Evolutionary conservation across 1,284 basidiomycete genomes (phyloP), one percentile per base, ranked within the genome.

Genomic region (Coniferiporia weirii): DNA sequence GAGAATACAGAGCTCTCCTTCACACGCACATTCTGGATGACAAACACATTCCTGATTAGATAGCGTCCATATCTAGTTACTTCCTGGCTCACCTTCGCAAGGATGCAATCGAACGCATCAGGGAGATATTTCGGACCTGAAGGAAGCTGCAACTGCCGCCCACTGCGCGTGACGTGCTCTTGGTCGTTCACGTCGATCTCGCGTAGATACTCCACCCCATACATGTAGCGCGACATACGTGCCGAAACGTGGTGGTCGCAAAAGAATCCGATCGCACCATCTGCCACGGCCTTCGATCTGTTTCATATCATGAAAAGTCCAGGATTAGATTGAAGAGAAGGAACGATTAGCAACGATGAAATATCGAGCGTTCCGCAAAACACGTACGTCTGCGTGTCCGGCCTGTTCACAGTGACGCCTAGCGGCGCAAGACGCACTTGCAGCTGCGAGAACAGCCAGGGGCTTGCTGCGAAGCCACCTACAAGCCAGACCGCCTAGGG

Each of bases 221-320:
- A 91, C 80, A 89, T 84, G 68, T 85, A 88, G 68, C 79, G 88
- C 46, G 85, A 85, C 73, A 89, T 82, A 44, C 88, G 80, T 36
- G 87, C 85, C 6, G 85, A 85, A 61, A 90, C 87, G 64, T 89
- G 85, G 62, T 90, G 88, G 67, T 91, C 88, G 64, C 85, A 87
- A 70, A 89, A 90, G 71, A 90, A 91, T 12, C 88, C 87, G 63
- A 90, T 82, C 1, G 87, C 87, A 17, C 88, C 88, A 64, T 91
- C 87, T 36, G 88, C 87, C 4, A 90, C 88, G 4, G 87, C 87
- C 70, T 90, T 90, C 17, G 88, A 89, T 20, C 87, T 89, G 63
- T 43, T 32, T 34, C 10, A 20, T 15, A 17, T 1, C 7, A 34
- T 53, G 12, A 60, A 43, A 43, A 43, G 2, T 43, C 12, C 40